Evolutionary conservation across 73 alveolate species (phyloP), one percentile per base, ranked within the genome.

Genomic region (Uronychia binucleata): DNA sequence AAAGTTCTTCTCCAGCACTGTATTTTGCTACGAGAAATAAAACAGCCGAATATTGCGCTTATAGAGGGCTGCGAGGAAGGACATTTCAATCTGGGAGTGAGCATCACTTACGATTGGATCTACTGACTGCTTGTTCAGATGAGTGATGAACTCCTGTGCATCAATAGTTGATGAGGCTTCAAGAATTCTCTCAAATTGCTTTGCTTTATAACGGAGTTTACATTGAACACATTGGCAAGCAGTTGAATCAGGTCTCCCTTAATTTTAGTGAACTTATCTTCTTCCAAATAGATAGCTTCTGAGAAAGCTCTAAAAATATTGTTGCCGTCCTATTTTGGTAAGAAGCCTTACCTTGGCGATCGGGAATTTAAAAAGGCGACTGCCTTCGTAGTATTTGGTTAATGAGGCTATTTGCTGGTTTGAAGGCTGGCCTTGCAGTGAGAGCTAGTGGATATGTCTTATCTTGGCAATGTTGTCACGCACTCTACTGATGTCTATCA

Each of bases 1-100:
- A 32, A 26, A 75, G 1, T 26, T 13, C 32, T 75, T 75, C 81
- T 75, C 81, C 32, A 75, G 27, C 11, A 75, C 81, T 28, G 28
- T 75, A 27, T 30, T 30, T 5, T 26, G 1, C 30, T 30, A 5
- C 5, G 81, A 28, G 81, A 75, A 75, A 30, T 75, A 75, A 30
- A 75, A 75, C 35, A 75, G 28, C 5, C 81, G 35, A 5, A 75
- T 75, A 75, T 75, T 75, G 59, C 27, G 25, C 32, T 75, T 75
- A 30, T 26, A 75, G 1, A 75, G 1, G 5, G 26, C 27, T 26
- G 81, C 46, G 5, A 75, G 58, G 58, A 28, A 75, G 5, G 81
- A 26, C n/a, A 75, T 28, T 75, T 75, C 81, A 28, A 75, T 28
- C 81, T 46, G 67, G 19, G 19, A 46, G 5, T 5, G 19, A 46